Percentiles rank a stretch among this genome's conserved stretches.
phyloP scores from a whole-genome alignment of 768 basidiomycete species.

The Epithele typhae region DNA sequence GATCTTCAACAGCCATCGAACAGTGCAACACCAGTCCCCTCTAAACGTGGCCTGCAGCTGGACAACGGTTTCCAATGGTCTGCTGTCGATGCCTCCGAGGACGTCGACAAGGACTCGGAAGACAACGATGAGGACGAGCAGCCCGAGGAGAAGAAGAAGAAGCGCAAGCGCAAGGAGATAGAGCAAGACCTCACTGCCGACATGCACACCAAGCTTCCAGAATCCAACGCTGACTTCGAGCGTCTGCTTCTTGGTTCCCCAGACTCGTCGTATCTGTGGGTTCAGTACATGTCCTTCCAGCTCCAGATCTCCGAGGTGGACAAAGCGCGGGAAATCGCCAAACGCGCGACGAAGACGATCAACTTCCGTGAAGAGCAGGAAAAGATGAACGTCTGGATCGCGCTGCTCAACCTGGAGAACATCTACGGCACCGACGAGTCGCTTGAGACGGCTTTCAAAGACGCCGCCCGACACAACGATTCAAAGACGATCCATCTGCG shows the following conservation, averaged over 20 bases:
- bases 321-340: conserved; percentile 86
- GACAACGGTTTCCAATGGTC: conserved; percentile 74
- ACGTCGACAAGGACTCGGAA: conserved; percentile 35
- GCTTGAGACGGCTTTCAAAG: conserved; percentile 79
- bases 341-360: conserved; percentile 81
- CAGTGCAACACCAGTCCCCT: not conserved
- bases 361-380: conserved; percentile 95
- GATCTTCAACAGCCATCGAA: conserved; percentile 14
- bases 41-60: conserved; percentile 36
- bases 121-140: conserved; percentile 47
- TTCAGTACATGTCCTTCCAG: conserved; percentile 99
- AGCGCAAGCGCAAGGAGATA: conserved; percentile 63
- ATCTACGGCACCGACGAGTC: conserved; percentile 83
- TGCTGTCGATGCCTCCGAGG: conserved; percentile 33
- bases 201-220: conserved; percentile 80
- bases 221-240: conserved; percentile 94
- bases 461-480: conserved; percentile 87
- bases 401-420: conserved; percentile 91
- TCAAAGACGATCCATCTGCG: conserved; percentile 87
- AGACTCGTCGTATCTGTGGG: conserved; percentile 96
- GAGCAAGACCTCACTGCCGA: conserved; percentile 83
- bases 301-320: conserved; percentile 95
- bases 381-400: conserved; percentile 96
- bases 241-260: conserved; percentile 89
- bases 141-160: conserved; percentile 55